Evolutionary conservation across 2,329 filamentous ascomycete genomes (phyloP), one percentile per base, ranked within the genome.

Genomic region (Sclerotinia sclerotiorum): DNA sequence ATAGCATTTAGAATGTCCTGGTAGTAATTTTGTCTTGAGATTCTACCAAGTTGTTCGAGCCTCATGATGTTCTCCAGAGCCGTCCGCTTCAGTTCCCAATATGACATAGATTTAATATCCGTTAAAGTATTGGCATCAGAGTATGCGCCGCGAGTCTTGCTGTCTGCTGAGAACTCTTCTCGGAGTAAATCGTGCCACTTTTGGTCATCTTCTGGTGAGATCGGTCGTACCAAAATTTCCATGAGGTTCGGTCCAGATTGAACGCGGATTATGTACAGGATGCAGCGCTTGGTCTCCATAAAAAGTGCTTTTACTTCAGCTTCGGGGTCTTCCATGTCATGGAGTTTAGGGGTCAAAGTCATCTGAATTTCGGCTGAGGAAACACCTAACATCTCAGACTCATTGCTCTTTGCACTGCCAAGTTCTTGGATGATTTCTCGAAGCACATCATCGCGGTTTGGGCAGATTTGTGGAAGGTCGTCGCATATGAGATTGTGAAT

Each of bases 1-100:
- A 99, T 97, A 71, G 93, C 93, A 77, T 99, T 99, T 72, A 99
- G 86, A n/a, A 99, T 86, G 77, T 99, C 95, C 80, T 99, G 95
- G 80, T 98, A 99, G 77, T 92, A 88, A 79, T 99, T 98, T 76
- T 93, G 84, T 27, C 88, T 84, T 48, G 90, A 93, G 74, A 99
- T 94, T 76, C 94, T 90, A 69, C 94, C 94, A 76, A 90, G 85
- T 72, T 92, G 88, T 80, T 99, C 94, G 51, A 99, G 86, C 21
- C 88, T 86, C 81, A 99, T 88, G 70, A 99, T 92, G 76, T 98
- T 98, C 79, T 99, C 94, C 8, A 99, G 84, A 4, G 94, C 94
- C 69, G 90, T 95, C 65, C 93, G 88, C 83, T 99, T 99, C 74
- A 99, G 86, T 70, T 97, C 93, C 66, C 91, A 88, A 80, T 98